These are phyloP conservation scores for Pseudonitzschia multiseries DNA, from an alignment of 108 stramenopile genomes.

Conservation along the genomic window DNA sequence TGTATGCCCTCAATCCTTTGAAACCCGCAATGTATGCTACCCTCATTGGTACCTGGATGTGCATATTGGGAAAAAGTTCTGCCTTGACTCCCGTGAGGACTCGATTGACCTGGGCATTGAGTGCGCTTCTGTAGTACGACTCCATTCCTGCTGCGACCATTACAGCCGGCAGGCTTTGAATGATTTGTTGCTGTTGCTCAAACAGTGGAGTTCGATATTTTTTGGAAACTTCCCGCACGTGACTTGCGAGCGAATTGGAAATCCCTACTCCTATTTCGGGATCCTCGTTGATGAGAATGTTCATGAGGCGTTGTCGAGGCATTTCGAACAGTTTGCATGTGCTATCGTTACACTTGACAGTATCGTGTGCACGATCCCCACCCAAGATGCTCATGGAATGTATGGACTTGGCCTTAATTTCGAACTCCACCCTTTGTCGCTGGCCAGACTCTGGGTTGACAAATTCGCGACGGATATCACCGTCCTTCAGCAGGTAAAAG, in stretches of 20 bases:
- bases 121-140: constrained; percentile 66
- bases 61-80: constrained; percentile 73
- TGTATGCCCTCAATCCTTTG: constrained; percentile 50
- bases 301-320: constrained; percentile 34
- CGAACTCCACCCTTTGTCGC: constrained; percentile 40
- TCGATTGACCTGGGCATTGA: constrained; percentile 71
- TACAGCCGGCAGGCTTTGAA: constrained; percentile 55
- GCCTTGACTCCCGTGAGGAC: constrained; percentile 51
- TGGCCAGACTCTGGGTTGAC: constrained; percentile 31
- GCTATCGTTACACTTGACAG: constrained; percentile 32
- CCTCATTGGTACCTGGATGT: constrained; percentile 76
- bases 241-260: constrained; percentile 35
- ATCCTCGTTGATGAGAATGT: constrained; percentile 20
- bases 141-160: constrained; percentile 80
- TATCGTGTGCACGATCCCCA: constrained; percentile 35
- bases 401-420: constrained; percentile 47
- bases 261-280: constrained; percentile 42
- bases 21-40: constrained; percentile 76
- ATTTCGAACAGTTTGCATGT: constrained; percentile 45
- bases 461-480: constrained; percentile 37
- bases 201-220: constrained; percentile 51
- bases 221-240: constrained; percentile 32
- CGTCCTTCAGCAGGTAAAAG: constrained; percentile 43
- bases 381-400: constrained; percentile 44
- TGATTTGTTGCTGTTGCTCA: constrained; percentile 41